phyloP scores from a whole-genome alignment of 257 asterid species.

The Fraxinus americana region DNA sequence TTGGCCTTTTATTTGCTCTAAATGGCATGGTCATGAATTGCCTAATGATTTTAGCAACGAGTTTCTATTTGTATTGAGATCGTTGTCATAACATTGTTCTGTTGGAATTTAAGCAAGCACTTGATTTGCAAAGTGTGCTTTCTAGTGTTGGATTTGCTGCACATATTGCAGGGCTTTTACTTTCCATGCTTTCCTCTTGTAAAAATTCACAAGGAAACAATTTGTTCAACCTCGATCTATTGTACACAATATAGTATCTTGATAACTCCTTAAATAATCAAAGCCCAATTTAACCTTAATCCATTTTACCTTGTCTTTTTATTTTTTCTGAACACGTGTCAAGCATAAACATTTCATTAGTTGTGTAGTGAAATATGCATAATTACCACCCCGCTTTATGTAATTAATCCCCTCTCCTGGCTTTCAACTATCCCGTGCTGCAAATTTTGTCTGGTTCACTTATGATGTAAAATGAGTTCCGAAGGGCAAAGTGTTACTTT shows the following conservation, averaged over 20 bases:
- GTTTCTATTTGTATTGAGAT: neutral
- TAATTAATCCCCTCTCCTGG: too few species aligned
- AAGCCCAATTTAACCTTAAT: neutral
- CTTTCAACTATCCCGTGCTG: too few species aligned
- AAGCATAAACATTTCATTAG: neutral
- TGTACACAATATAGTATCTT: neutral
- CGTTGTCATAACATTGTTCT: neutral
- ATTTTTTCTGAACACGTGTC: neutral
- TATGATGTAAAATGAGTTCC: too few species aligned
- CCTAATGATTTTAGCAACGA: neutral
- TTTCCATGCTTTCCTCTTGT: neutral
- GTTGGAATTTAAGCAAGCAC: neutral
- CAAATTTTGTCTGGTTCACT: too few species aligned
- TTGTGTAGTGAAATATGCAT: neutral
- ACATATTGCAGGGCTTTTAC: neutral
- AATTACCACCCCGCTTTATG: too few species aligned
- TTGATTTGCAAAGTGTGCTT: neutral
- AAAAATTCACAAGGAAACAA: neutral
- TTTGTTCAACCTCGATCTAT: neutral
- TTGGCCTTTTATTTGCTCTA: neutral
- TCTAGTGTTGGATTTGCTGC: neutral
- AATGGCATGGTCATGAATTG: neutral
- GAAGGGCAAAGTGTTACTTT: neutral
- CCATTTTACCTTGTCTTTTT: slow-evolving; percentile 1
- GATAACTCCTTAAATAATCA: neutral